Conservation (phyloP, 208 protist genomes). For the Trypanosoma conorhini region DNA sequence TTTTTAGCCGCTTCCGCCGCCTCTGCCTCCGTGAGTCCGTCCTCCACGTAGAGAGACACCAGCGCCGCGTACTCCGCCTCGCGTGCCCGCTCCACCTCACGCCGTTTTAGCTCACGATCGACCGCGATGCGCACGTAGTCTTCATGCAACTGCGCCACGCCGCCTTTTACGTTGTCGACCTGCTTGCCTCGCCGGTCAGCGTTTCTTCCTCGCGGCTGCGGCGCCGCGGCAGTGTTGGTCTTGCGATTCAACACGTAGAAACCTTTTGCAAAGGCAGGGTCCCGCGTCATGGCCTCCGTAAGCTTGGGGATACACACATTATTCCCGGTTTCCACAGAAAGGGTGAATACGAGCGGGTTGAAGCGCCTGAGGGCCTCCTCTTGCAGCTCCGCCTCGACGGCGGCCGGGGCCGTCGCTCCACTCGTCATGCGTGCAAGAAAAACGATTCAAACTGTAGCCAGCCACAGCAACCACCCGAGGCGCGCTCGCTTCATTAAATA, state of each 20-base stretch:
- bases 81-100: constrained; percentile 29
- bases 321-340: constrained; percentile 40
- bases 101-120: constrained; percentile 38
- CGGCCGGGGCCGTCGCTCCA: background rate
- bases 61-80: constrained; percentile 34
- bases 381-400: constrained; percentile 23
- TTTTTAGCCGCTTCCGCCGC: constrained; percentile 50
- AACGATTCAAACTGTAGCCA: constrained; percentile 1
- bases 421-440: background rate
- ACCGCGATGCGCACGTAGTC: constrained; percentile 59
- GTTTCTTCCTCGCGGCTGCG: constrained; percentile 9
- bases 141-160: constrained; percentile 24
- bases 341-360: constrained; percentile 42
- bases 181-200: constrained; percentile 5
- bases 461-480: background rate
- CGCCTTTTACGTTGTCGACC: constrained; percentile 14
- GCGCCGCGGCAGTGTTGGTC: background rate
- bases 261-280: constrained; percentile 17
- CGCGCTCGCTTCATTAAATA: background rate
- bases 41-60: constrained; percentile 66
- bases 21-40: constrained; percentile 58
- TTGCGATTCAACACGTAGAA: constrained; percentile 39
- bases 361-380: constrained; percentile 36
- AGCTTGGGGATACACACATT: constrained; percentile 33
- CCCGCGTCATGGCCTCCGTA: constrained; percentile 31